phyloP scores from a whole-genome alignment of 371 early-diverging fungal species.

The Gilbertella persicaria region DNA sequence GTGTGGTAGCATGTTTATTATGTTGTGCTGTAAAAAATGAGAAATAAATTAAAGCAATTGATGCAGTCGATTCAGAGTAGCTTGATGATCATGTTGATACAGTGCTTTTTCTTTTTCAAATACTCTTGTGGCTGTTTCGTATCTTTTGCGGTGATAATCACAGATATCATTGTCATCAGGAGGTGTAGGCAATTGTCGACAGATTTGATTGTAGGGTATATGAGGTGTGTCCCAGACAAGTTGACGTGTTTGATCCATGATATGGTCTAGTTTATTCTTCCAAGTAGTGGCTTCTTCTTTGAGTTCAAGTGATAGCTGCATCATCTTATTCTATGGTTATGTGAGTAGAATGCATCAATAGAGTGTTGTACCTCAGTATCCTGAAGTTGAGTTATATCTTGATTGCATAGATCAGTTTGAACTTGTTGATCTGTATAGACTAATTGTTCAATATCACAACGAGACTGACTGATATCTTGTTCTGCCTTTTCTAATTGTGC shows the following conservation, averaged over 20 bases:
- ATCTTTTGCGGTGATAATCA: neutral
- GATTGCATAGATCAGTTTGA: neutral
- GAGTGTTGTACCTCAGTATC: neutral
- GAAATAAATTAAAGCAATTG: too few relatives aligned
- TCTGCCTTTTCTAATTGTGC: neutral
- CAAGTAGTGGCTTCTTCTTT: neutral
- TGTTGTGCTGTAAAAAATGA: slow-evolving; percentile 12
- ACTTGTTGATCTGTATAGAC: neutral
- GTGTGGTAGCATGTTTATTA: slow-evolving; percentile 8
- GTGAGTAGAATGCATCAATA: neutral
- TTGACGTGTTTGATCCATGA: neutral
- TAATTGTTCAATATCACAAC: neutral
- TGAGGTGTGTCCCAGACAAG: neutral
- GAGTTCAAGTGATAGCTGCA: too few relatives aligned
- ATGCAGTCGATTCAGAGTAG: neutral
- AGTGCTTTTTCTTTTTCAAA: neutral
- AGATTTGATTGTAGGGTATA: neutral
- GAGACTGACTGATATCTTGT: neutral
- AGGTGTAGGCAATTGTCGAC: neutral
- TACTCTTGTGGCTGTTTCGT: neutral
- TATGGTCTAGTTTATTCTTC: neutral
- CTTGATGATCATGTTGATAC: neutral
- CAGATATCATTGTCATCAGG: neutral
- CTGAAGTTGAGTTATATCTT: neutral
- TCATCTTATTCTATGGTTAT: neutral